Evolutionary conservation across 441 rosid species (phyloP).

Genomic region (Pelargonium australe): DNA sequence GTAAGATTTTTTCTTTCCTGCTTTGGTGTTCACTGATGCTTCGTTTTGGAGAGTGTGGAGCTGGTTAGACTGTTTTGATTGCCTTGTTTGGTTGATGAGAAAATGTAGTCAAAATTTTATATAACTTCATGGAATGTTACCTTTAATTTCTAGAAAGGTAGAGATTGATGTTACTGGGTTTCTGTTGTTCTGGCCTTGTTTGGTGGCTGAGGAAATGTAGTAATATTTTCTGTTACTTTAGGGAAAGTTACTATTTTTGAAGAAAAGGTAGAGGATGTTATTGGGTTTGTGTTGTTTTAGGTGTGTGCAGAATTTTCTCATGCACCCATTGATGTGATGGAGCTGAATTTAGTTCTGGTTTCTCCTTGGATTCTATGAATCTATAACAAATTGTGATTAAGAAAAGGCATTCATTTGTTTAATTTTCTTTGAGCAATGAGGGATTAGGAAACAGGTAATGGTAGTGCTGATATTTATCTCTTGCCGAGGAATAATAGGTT

Average conservation of each 20-base stretch:
- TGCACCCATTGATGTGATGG: neutral
- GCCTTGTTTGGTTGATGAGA: conserved; percentile 4
- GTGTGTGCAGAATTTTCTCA: neutral
- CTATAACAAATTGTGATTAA: neutral
- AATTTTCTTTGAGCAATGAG: neutral
- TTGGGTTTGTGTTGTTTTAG: neutral
- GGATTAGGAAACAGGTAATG: neutral
- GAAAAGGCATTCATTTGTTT: neutral
- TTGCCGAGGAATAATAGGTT: too few relatives aligned
- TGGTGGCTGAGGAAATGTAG: conserved; percentile 2
- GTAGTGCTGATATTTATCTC: neutral
- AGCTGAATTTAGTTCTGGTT: neutral
- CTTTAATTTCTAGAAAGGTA: neutral
- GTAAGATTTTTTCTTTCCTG: neutral
- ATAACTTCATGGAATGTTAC: neutral
- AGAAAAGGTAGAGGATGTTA: neutral
- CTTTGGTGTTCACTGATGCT: neutral
- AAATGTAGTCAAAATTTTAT: neutral
- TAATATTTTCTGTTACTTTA: neutral
- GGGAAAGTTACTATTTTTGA: neutral
- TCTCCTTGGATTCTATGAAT: neutral
- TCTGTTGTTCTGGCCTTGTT: neutral
- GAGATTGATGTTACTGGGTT: neutral
- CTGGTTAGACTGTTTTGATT: conserved; percentile 3
- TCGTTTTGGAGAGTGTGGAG: neutral